Conservation (phyloP, 768 basidiomycete genomes). For the Plicaturopsis crispa region DNA sequence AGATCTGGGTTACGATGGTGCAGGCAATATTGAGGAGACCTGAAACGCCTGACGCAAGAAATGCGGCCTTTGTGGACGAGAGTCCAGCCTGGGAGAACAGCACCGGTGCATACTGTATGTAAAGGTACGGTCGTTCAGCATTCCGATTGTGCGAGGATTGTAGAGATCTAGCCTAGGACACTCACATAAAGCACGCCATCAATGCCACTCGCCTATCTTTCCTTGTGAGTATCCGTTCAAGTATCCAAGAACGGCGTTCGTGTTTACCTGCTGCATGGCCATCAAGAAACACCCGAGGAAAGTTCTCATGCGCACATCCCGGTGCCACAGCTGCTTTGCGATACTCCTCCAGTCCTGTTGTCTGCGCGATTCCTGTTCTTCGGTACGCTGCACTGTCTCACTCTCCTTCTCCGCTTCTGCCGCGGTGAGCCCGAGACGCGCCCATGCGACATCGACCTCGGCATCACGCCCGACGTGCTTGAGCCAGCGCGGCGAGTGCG, state of each 20-base stretch:
- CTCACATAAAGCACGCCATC: slow-evolving; percentile 26
- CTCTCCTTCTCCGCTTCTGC: slow-evolving; percentile 22
- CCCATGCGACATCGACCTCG: slow-evolving; percentile 23
- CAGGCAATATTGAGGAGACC: slow-evolving; percentile 34
- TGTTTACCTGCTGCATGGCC: slow-evolving; percentile 31
- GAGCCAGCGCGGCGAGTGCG: slow-evolving; percentile 36
- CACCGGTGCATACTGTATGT: slow-evolving; percentile 33
- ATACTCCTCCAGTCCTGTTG: slow-evolving; percentile 6
- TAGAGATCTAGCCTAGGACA: slow-evolving; percentile 1
- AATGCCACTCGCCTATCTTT: slow-evolving; percentile 26
- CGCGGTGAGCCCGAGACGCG: slow-evolving; percentile 13
- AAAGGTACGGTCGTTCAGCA: background rate
- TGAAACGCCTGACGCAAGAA: slow-evolving; percentile 42
- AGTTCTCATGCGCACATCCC: slow-evolving; percentile 24
- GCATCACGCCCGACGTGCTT: slow-evolving; percentile 23
- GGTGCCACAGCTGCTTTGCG: slow-evolving; percentile 16
- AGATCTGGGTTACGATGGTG: slow-evolving; percentile 29
- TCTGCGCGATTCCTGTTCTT: slow-evolving; percentile 3
- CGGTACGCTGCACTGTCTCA: slow-evolving; percentile 12
- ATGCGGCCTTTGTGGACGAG: slow-evolving; percentile 35
- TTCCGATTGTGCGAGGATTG: no score
- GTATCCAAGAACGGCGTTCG: slow-evolving; percentile 1
- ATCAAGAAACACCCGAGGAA: slow-evolving; percentile 33
- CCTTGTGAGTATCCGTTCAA: slow-evolving; percentile 10
- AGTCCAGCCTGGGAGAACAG: slow-evolving; percentile 45